These are phyloP conservation scores for Suhomyces bribrorum DNA, from an alignment of 1,139 yeast species.

Conservation along the genomic window DNA sequence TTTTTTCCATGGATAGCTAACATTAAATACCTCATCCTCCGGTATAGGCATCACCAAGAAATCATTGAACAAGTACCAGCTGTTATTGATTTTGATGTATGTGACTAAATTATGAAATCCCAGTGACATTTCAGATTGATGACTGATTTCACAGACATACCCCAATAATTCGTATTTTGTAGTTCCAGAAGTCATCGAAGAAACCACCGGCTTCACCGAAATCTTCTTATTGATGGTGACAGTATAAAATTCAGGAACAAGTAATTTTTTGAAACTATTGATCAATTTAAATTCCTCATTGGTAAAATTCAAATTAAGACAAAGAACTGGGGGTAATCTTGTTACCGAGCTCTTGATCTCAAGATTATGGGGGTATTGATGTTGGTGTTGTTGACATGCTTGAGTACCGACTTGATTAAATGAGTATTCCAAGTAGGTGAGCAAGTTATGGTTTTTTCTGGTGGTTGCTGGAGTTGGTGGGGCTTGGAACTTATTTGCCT, in stretches of 20 bases:
- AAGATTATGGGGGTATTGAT: constrained; percentile 44
- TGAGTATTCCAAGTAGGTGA: constrained; percentile 25
- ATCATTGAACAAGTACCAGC: constrained; percentile 90
- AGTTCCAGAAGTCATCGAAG: constrained; percentile 32
- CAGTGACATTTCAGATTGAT: constrained; percentile 47
- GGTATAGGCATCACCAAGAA: constrained; percentile 81
- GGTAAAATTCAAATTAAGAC: constrained; percentile 58
- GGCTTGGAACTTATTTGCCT: constrained; percentile 10
- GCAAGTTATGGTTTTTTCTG: constrained; percentile 22
- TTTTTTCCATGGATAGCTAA: constrained; percentile 76
- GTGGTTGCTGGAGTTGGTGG: constrained; percentile 18
- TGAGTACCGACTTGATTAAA: constrained; percentile 20
- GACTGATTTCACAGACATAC: constrained; percentile 67
- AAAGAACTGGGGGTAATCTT: constrained; percentile 65
- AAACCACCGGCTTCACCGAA: constrained; percentile 36
- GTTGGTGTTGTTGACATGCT: constrained; percentile 20
- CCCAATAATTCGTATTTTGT: constrained; percentile 62
- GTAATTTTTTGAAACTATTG: constrained; percentile 52
- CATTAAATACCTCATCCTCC: constrained; percentile 70
- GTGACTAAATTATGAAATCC: constrained; percentile 62
- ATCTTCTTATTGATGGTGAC: constrained; percentile 24
- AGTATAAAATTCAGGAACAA: constrained; percentile 59
- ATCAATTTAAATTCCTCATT: constrained; percentile 48
- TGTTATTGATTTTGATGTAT: constrained; percentile 51
- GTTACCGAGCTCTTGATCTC: constrained; percentile 52